Base-by-base conservation (phyloP, 345 rosid species). In the Rhizophora mangle region DNA sequence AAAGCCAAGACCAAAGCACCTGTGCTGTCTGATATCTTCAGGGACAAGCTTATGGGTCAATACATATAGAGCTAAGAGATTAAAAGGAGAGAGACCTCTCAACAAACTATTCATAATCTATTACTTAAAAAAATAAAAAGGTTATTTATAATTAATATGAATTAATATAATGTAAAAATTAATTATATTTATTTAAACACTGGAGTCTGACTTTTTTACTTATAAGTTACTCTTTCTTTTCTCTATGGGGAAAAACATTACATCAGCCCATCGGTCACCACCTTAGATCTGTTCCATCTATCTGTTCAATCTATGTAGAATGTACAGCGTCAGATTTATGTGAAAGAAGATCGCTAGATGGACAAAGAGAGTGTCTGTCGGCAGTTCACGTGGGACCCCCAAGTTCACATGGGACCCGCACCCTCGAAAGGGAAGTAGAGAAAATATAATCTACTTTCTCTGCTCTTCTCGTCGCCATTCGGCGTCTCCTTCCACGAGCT, bases 1-100 rank as follows among this genome's bases (percentile, higher is more conserved):
- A 11, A 63, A 43, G 56, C 6, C 20, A 29, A 46, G 60, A 6
- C 60, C 32, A 16, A 61, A 21, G 30, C 72, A 8, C 30, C 21
- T 29, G 13, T 24, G 37, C 19, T 24, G 30, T 29, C 31, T 61
- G 21, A 31, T 70, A 65, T 34, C 82, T 76, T 76, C 36, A 62
- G 71, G 10, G 37, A 21, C 71, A 72, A 56, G 82, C 67, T 36
- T 34, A 55, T 19, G 13, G 13, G 13, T 30, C 32, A 39, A 3
- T 51, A 55, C 37, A 22, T 1, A 10, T 37, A n/a, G 7, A n/a
- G 26, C 15, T 24, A 61, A 19, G 15, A 16, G 15, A 32, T 30
- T 49, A 43, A 47, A 5, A 18, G 37, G 63, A 66, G 69, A 68
- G 3, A 31, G 73, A 78, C 84, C 59, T 68, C 73, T 69, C 78